Conservation (phyloP, 176 grass and related monocot species). For the Triticum timopheevii region DNA sequence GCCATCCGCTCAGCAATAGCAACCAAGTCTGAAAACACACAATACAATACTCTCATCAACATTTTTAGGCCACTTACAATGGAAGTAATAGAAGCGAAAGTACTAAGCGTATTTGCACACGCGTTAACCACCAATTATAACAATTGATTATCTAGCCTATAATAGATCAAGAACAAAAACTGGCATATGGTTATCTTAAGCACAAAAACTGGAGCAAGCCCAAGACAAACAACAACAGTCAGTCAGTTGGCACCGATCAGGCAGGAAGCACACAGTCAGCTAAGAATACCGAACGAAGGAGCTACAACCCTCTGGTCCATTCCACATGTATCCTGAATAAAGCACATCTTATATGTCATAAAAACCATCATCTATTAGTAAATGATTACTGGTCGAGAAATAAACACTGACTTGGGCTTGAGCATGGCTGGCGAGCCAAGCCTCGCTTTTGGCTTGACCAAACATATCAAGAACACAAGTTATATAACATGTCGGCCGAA, state of each 20-base stretch:
- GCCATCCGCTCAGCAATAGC: slow-evolving; percentile 78
- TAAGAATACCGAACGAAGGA: neutral
- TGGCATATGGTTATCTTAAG: neutral
- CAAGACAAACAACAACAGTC: neutral
- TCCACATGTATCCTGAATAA: neutral
- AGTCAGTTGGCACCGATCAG: neutral
- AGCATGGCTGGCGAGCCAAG: neutral
- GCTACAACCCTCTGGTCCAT: neutral
- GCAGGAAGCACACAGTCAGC: neutral
- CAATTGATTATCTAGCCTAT: neutral
- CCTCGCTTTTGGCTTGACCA: neutral
- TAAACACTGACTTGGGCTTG: neutral
- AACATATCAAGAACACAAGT: neutral
- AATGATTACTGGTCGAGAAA: neutral
- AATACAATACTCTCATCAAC: neutral
- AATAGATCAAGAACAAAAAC: neutral
- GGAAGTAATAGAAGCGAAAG: neutral
- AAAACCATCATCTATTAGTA: neutral
- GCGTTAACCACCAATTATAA: neutral
- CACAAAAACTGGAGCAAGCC: neutral
- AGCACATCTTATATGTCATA: neutral
- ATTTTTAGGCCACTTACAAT: slow-evolving; percentile 7
- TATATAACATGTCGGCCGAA: neutral
- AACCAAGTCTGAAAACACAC: slow-evolving; percentile 56
- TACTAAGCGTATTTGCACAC: neutral